Evolutionary conservation across 305 asterid species (phyloP), one percentile per base, ranked within the genome.

Genomic region (Salvia sclarea): DNA sequence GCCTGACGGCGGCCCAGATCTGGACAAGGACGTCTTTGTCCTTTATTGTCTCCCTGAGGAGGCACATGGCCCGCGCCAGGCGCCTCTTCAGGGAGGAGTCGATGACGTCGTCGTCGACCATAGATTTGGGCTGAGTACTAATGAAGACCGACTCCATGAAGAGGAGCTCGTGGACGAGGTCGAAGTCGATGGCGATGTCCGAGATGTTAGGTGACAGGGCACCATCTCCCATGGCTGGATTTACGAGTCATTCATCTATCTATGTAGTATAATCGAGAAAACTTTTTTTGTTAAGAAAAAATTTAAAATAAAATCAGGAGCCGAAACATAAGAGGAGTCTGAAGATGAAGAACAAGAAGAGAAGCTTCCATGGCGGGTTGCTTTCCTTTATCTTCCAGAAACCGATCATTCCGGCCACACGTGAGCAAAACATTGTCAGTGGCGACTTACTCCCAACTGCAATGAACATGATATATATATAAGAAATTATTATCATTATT

Each of bases 1-100:
- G 80, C 68, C 76, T 85, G 2, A 85, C 78, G 21, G 97, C 96
- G 47, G 85, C 83, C 97, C 97, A 91, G 30, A 88, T 75, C 78
- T 91, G 97, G 62, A 90, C 79, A 47, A 90, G 90, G 37, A 84
- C 84, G 44, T 90, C 86, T 67, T 81, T 81, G 47, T 87, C 88
- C 53, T 70, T 81, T 6, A 82, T 68, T 33, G 81, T 78, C 8
- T 84, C 87, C 47, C 77, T 81, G 11, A 89, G 82, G 80, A 71
- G 76, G 50, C 80, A 73, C 64, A 89, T 85, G 12, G 92, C 96
- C 73, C 77, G 89, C 25, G 78, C 78, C 61, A 89, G 57, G 74
- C 79, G 82, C 73, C 66, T 79, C 60, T 73, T 75, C 43, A 85
- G 83, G 0, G 88, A 68, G n/a, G n/a, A n/a, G n/a, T n/a, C n/a